A percentile compares a stretch with the other conserved stretches of the same genome.
phyloP scores from a whole-genome alignment of 2,329 filamentous ascomycete species.

The Calcarisporium arbuscula region DNA sequence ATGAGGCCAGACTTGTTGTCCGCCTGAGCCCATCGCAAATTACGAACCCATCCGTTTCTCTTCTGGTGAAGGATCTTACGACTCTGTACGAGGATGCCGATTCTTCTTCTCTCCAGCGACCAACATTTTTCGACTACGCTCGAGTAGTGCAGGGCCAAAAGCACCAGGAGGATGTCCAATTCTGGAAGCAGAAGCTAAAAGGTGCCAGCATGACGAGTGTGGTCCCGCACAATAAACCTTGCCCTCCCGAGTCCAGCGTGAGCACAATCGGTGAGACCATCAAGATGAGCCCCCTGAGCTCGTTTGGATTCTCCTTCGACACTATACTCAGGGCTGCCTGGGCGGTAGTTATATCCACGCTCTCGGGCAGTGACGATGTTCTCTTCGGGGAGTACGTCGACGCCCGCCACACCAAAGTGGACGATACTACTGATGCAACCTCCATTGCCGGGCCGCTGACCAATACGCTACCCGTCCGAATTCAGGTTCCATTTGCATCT shows the following conservation, averaged over 20 bases:
- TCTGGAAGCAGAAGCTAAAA: conserved; percentile 40
- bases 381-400: not conserved
- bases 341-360: not conserved
- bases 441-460: conserved; percentile 40
- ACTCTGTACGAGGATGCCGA: conserved; percentile 36
- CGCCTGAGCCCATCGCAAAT: conserved; percentile 44
- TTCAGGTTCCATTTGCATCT: conserved; percentile 35
- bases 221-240: conserved; percentile 35
- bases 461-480: conserved; percentile 43
- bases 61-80: conserved; percentile 42
- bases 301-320: conserved; percentile 41
- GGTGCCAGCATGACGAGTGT: conserved; percentile 41
- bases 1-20: conserved; percentile 40
- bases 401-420: conserved; percentile 37
- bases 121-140: conserved; percentile 43
- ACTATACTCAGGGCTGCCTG: conserved; percentile 50
- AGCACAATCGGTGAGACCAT: conserved; percentile 35
- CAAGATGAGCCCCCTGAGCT: conserved; percentile 32
- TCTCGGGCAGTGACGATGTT: not conserved
- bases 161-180: conserved; percentile 31
- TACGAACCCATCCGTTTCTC: conserved; percentile 37
- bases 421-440: conserved; percentile 48
- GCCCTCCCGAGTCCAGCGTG: conserved; percentile 28
- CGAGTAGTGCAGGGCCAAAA: conserved; percentile 32
- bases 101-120: conserved; percentile 26